Evolutionary conservation across 192 early-diverging fungal genomes (phyloP), one percentile per base, ranked within the genome.

Genomic region (Podochytrium sp.): DNA sequence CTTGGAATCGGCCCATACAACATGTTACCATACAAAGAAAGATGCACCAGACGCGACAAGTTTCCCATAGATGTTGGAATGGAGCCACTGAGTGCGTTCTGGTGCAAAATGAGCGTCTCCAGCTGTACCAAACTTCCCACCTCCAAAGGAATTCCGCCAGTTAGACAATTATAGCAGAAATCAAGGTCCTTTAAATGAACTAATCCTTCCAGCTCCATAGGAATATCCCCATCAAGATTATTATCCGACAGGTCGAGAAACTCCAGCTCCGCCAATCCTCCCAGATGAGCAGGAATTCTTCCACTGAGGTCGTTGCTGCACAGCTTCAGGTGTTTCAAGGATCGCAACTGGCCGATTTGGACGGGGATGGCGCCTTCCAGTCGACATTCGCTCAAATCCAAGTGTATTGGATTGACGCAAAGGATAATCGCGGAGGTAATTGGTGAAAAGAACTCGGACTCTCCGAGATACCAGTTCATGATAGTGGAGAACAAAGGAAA

Each of bases 51-150:
- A 10, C 55, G 16, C 7, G 10, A 7, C 55, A 57, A 23, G 12
- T 57, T 57, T 57, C 55, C 55, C 14, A 57, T 57, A 23, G 55
- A 57, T 10, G 7, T 7, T 57, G 55, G 55, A 29, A 57, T 57
- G 7, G 7, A 10, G 14, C 55, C 25, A 7, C 16, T 57, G 7
- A 57, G 27, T 23, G 14, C 29, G 25, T 57, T 57, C 16, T 27
- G 7, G 29, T 27, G 16, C 55, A 57, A 16, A 27, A 57, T 23
- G 10, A 7, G 29, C 7, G 14, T 27, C 10, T 10, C 25, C 16
- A 57, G 55, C 14, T 57, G 14, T 7, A 57, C 16, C 7, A 57
- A 27, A 27, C 29, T 57, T 57, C 55, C 55, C 16, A 57, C 7
- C 27, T 14, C 7, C 27, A 10, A 12, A 23, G 55, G 55, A 57